phyloP scores from a whole-genome alignment of 805 yeast genomes.

The Naumovozyma castellii region DNA sequence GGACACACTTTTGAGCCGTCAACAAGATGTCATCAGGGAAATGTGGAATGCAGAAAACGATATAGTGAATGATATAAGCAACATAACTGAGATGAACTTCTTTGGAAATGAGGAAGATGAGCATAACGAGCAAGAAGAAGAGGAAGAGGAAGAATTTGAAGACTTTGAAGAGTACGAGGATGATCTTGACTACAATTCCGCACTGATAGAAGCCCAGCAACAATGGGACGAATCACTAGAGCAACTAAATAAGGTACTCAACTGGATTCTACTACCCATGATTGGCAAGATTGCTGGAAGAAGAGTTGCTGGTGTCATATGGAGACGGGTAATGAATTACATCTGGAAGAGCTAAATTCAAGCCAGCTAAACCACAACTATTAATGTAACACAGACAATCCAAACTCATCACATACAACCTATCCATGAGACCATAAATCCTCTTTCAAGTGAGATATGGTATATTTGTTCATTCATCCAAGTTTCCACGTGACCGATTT shows the following conservation, averaged over 20 bases:
- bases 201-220: slow-evolving; percentile 42
- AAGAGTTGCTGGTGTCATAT: slow-evolving; percentile 37
- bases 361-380: too few relatives aligned
- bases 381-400: too few relatives aligned
- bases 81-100: not conserved
- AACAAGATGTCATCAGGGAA: not conserved
- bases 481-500: not conserved
- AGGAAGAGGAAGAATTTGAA: slow-evolving; percentile 1
- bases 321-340: slow-evolving; percentile 21
- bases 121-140: slow-evolving; percentile 2
- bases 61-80: not conserved
- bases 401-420: too few relatives aligned
- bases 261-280: slow-evolving; percentile 53
- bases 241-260: slow-evolving; percentile 49
- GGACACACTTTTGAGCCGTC: not conserved
- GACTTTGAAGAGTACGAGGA: slow-evolving; percentile 4
- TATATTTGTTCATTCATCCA: not conserved
- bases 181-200: slow-evolving; percentile 15
- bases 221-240: slow-evolving; percentile 66
- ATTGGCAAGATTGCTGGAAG: slow-evolving; percentile 63
- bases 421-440: not conserved
- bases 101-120: slow-evolving; percentile 1
- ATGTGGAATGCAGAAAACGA: not conserved
- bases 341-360: slow-evolving; percentile 9
- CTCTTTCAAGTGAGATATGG: not conserved